Base-by-base conservation (phyloP, 139 green algal genomes). In the Volvox africanus region DNA sequence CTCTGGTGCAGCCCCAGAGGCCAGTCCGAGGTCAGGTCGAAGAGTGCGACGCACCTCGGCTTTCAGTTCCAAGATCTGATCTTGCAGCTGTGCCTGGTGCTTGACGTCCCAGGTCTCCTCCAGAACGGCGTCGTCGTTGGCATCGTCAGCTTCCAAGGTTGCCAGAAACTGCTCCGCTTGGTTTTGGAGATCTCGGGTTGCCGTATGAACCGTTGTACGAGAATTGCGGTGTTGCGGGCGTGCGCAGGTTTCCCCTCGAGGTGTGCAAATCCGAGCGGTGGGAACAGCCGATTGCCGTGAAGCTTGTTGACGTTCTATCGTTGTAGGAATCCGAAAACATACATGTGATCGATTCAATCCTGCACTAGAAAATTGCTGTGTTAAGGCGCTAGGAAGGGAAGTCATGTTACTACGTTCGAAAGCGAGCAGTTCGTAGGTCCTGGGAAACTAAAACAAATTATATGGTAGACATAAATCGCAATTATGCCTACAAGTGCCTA, bases 81-180 rank as follows among this genome's bases (percentile, higher is more conserved):
- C 36, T 79, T 92, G 86, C 65, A 94, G 69, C 33, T 82, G 80
- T 2, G 28, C 73, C 35, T 91, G 75, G 36, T 87, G 22, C 30
- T 88, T 35, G 0, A 82, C 71, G 18, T 73, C 79, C 50, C 86
- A 71, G 26, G 80, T 30, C 0, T 55, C 55, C 26, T 86, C 61
- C 81, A 68, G 73, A 20, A 35, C 79, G 1, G 37, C 68, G 3
- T 86, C 79, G 12, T 80, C 80, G 24, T 61, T 65, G 3, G 68
- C 67, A 14, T 84, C 44, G 30, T 16, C 67, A 37, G 68, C 30
- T 76, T 92, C 65, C 73, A 93, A 21, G 14, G 75, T 62, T 32
- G 89, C 80, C 19, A 95, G 87, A 28, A 95, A 92, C 1, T 80
- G 80, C 68, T 95, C 93, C 19, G 91, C 91, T 14, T 89, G 81